Conservation (phyloP, 768 basidiomycete species). For the Suillus weaverae region DNA sequence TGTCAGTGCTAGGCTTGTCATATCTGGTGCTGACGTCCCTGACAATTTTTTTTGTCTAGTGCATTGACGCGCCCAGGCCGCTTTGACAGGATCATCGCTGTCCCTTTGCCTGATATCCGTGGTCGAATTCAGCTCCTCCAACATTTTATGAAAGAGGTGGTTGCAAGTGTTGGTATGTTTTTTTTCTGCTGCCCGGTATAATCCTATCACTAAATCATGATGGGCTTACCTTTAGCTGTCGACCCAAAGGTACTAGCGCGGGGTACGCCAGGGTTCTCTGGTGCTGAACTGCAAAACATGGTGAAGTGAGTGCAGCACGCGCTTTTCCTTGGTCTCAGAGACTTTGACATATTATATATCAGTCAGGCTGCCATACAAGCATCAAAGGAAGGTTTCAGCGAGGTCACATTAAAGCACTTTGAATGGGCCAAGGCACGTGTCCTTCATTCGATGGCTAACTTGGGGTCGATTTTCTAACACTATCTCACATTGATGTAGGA, state of each 20-base stretch:
- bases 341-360: slow-evolving; percentile 8
- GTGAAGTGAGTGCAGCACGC: slow-evolving; percentile 66
- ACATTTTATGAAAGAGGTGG: slow-evolving; percentile 87
- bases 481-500: slow-evolving; percentile 50
- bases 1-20: slow-evolving; percentile 46
- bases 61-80: slow-evolving; percentile 95
- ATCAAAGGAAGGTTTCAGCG: slow-evolving; percentile 73
- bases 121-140: slow-evolving; percentile 90
- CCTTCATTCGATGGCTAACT: neutral
- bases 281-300: slow-evolving; percentile 96
- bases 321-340: neutral
- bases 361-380: slow-evolving; percentile 95
- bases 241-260: slow-evolving; percentile 88
- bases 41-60: slow-evolving; percentile 39
- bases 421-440: slow-evolving; percentile 93
- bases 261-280: slow-evolving; percentile 94
- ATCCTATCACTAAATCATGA: neutral
- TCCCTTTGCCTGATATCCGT: slow-evolving; percentile 92
- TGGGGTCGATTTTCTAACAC: neutral
- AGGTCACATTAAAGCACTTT: slow-evolving; percentile 79
- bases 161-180: slow-evolving; percentile 52
- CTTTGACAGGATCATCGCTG: slow-evolving; percentile 91
- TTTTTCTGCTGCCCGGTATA: slow-evolving; percentile 2
- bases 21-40: slow-evolving; percentile 10
- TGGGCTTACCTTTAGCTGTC: slow-evolving; percentile 48